Percentiles rank a stretch among this genome's conserved stretches.
These are phyloP conservation scores for Verticillium isaacii DNA, from an alignment of 2,329 filamentous ascomycete genomes.

Conservation along the genomic window DNA sequence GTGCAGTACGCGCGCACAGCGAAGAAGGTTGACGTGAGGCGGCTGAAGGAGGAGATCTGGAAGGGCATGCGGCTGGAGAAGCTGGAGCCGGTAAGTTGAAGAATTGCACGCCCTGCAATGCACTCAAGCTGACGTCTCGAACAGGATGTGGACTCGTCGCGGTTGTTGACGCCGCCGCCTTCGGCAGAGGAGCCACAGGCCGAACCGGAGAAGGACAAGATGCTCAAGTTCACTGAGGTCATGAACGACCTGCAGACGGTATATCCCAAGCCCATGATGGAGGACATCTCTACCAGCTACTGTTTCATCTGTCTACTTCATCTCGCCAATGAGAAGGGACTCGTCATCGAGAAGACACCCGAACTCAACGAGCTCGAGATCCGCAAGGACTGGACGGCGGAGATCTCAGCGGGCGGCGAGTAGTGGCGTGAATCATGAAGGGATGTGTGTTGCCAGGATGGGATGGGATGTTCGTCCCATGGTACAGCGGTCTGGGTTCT, in stretches of 20 bases:
- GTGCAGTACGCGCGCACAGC: conserved; percentile 66
- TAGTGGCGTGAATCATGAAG: conserved; percentile 9
- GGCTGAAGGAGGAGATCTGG: conserved; percentile 68
- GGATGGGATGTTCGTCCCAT: background rate
- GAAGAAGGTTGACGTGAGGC: conserved; percentile 66
- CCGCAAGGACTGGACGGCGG: conserved; percentile 57
- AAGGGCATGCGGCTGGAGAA: conserved; percentile 57
- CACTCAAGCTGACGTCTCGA: background rate
- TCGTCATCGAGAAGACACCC: conserved; percentile 64
- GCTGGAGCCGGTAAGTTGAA: conserved; percentile 34
- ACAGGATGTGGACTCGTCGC: conserved; percentile 10
- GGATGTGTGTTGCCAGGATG: background rate
- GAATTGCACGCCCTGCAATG: conserved; percentile 16
- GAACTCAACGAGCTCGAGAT: conserved; percentile 57
- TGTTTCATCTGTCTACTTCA: conserved; percentile 94
- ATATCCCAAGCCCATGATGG: conserved; percentile 80
- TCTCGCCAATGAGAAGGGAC: conserved; percentile 86
- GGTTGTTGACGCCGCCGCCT: conserved; percentile 23
- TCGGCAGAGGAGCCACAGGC: conserved; percentile 23
- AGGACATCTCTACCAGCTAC: conserved; percentile 87
- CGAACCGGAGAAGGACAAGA: conserved; percentile 37
- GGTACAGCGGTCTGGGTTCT: no score
- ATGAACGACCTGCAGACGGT: conserved; percentile 86
- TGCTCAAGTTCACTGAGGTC: conserved; percentile 80
- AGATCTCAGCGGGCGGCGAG: conserved; percentile 40